Percentiles rank a stretch among this genome's conserved stretches.
Evolutionary conservation across 306 rosid genomes (phyloP).

Genomic region (Leucaena leucocephala): DNA sequence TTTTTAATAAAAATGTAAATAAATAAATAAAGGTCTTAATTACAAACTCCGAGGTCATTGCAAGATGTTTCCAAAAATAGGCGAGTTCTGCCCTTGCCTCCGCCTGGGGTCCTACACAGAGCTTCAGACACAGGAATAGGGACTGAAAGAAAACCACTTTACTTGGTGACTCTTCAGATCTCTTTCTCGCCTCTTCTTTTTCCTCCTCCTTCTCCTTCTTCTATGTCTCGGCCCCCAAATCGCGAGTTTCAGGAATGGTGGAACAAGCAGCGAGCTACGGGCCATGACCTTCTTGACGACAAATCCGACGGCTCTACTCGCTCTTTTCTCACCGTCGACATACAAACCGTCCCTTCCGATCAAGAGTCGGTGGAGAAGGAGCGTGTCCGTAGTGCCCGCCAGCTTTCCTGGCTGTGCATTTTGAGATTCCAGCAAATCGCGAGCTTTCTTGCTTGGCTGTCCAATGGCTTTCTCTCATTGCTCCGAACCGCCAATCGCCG

Average conservation of each 20-base stretch:
- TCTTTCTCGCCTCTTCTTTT: not conserved
- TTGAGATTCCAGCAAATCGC: conserved; percentile 76
- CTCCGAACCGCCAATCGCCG: conserved; percentile 75
- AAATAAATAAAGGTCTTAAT: not conserved
- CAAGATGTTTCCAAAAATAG: conserved; percentile 25
- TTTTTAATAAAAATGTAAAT: not conserved
- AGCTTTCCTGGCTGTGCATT: conserved; percentile 75
- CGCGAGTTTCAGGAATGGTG: conserved; percentile 98
- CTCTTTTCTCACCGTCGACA: conserved; percentile 53
- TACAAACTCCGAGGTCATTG: not conserved
- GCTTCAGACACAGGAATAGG: not conserved
- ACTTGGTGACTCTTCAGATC: not conserved
- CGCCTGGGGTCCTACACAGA: conserved; percentile 4
- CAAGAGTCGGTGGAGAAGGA: conserved; percentile 56
- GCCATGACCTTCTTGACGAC: conserved; percentile 42
- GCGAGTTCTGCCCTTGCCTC: not conserved
- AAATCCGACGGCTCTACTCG: conserved; percentile 30
- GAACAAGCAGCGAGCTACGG: conserved; percentile 77
- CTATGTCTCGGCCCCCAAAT: conserved; percentile 80
- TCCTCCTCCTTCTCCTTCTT: not conserved
- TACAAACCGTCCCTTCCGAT: conserved; percentile 46
- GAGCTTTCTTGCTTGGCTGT: conserved; percentile 48
- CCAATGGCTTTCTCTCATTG: conserved; percentile 48
- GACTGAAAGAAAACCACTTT: not conserved
- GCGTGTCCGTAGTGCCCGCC: conserved; percentile 77